Base-by-base conservation (phyloP, 805 yeast genomes). In the Pachysolen tannophilus region DNA sequence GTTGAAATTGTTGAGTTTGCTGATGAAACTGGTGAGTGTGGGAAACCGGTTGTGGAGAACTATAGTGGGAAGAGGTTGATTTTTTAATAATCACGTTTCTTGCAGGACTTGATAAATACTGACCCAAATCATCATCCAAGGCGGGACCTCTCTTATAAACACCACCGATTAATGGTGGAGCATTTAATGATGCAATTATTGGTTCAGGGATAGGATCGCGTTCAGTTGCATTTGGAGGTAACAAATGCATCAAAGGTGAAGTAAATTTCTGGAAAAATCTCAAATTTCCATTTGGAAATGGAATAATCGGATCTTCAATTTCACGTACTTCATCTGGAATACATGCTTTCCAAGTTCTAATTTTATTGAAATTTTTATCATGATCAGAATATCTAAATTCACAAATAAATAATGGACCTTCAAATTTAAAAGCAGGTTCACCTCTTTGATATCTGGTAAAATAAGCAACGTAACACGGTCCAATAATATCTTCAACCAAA, bases 281-380 rank as follows among this genome's bases (percentile, higher is more conserved):
- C 35, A 83, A 74, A 39, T 75, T 77, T 28, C 40, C 40, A 36
- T 52, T 58, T 37, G 69, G 63, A 33, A 90, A 68, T 6, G 90
- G 87, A 26, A 75, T 74, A 16, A 82, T 76, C 23, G 83, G 82
- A 50, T 88, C 97, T 49, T 84, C 90, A 37, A 67, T 65, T 44
- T 82, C 87, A 49, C 97, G 76, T 32, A 90, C 82, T 57, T 90
- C 97, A 58, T 92, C 97, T 0, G 98, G 98, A 45, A 92, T 69
- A 65, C 97, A 92, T 6, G 97, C 97, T 58, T 86, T 90, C 98
- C 98, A 92, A 3, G 98, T 90, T 52, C 97, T 74, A 49, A 92
- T 92, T 53, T 90, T 82, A 60, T 90, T 92, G 67, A 92, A 92
- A 20, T 79, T 79, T 56, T 85, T 84, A 49, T 85, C 95, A 37